Evolutionary conservation across 148 eudicot species (phyloP), one percentile per base, ranked within the genome.

Genomic region (Amaranthus palmeri): DNA sequence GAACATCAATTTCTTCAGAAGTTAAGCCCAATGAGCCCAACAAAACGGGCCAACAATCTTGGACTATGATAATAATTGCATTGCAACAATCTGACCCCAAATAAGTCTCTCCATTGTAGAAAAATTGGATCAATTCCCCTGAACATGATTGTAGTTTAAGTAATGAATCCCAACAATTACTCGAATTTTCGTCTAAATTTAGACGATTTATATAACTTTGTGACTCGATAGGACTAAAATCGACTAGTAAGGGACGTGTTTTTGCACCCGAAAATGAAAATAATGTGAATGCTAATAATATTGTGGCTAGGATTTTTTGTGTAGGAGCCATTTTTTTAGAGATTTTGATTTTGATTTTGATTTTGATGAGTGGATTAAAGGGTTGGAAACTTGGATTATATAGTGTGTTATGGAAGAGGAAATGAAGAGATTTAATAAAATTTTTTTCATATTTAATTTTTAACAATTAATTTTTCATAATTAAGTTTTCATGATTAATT

Each of bases 41-140:
- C 82, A 89, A 73, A 17, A 72, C 52, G 15, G 93, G 89, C 93
- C 90, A 89, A 58, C 93, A 89, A 43, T 72, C 73, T 41, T 77
- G 83, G 56, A 76, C 80, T 43, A 87, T 85, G 41, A 68, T 50
- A 8, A 76, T 54, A 64, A 89, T 81, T 1, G 89, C 95, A 11
- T 54, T 17, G 54, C 95, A 87, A 57, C 95, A 89, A 2, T 65
- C 75, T 2, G 55, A 72, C 18, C 88, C 93, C 7, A 89, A 69
- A 49, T 77, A 76, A 0, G 86, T 76, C 68, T 89, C 86, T 0
- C 93, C 93, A 62, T 82, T 84, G 52, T 85, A 69, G 60, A 89
- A 85, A 56, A 89, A 89, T 44, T 82, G 84, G 36, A 89, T 77
- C 3, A 89, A 69, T 71, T 87, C 95, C 0, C 84, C 85, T 3